Evolutionary conservation across 73 alveolate species (phyloP).

Genomic region (Tetrahymena borealis): DNA sequence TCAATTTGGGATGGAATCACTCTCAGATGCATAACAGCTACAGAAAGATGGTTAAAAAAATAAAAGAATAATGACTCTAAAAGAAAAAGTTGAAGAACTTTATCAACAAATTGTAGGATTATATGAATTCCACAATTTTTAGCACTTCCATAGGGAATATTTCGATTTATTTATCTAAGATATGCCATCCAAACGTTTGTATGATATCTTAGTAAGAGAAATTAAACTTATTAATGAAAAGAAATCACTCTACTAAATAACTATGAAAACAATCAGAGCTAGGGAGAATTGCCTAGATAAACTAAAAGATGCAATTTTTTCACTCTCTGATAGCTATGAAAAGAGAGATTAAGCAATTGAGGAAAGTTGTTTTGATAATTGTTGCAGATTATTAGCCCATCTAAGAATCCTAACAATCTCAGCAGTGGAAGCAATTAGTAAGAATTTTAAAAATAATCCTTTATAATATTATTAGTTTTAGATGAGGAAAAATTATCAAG

Average conservation of each 20-base stretch:
- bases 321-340: not conserved
- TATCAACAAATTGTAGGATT: not conserved
- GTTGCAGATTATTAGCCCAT: not conserved
- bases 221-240: not conserved
- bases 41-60: not conserved
- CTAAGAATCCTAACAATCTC: not conserved
- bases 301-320: not conserved
- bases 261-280: not conserved
- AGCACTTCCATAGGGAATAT: not conserved
- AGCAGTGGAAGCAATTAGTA: not conserved
- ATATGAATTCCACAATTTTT: not conserved
- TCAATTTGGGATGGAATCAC: not conserved
- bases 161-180: not conserved
- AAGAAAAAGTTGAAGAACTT: not conserved
- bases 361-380: not conserved
- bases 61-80: not conserved
- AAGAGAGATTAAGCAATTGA: not conserved
- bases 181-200: not conserved
- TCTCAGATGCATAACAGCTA: not conserved
- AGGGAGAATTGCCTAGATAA: not conserved
- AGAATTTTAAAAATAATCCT: not conserved
- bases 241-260: not conserved
- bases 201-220: not conserved
- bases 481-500: not conserved
- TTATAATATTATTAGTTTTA: not conserved